phyloP scores from a whole-genome alignment of 2,329 filamentous ascomycete species.

The Fusarium circinatum region DNA sequence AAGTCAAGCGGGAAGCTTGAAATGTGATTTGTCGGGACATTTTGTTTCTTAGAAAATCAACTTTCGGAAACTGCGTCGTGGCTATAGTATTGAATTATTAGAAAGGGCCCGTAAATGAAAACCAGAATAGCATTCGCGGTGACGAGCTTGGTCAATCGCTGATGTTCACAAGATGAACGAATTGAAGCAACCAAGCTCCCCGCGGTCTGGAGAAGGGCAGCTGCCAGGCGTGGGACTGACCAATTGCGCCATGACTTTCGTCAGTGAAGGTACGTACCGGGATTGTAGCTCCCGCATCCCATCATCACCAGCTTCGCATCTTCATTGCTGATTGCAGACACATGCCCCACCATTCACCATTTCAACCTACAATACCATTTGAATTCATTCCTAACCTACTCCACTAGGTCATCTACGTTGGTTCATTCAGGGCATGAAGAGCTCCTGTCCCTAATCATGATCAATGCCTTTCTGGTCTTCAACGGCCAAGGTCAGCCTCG shows the following conservation, averaged over 20 bases:
- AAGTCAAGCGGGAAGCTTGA: slow-evolving; percentile 53
- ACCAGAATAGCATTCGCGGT: not conserved
- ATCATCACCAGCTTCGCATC: slow-evolving; percentile 33
- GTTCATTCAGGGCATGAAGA: slow-evolving; percentile 34
- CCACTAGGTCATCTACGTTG: not conserved
- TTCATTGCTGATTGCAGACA: not conserved
- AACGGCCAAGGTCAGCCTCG: slow-evolving; percentile 98
- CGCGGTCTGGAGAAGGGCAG: slow-evolving; percentile 20
- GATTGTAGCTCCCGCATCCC: slow-evolving; percentile 6
- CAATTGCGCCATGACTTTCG: slow-evolving; percentile 20
- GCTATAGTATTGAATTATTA: not conserved
- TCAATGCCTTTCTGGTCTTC: slow-evolving; percentile 98
- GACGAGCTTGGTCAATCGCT: slow-evolving; percentile 12
- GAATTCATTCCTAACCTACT: not conserved
- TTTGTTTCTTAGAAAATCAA: slow-evolving; percentile 5
- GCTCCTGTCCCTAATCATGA: slow-evolving; percentile 69
- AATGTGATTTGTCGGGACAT: slow-evolving; percentile 50
- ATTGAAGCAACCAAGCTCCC: slow-evolving; percentile 28
- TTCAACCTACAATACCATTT: slow-evolving; percentile 7
- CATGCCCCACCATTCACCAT: slow-evolving; percentile 37
- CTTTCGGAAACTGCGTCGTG: not conserved
- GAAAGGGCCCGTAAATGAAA: not conserved
- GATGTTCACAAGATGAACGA: slow-evolving; percentile 7
- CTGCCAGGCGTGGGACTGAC: slow-evolving; percentile 3
- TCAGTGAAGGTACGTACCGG: slow-evolving; percentile 33